Percentiles rank a stretch among this genome's conserved stretches.
Evolutionary conservation across 1,284 basidiomycete species (phyloP).

Genomic region (Ustanciosporium gigantosporum): DNA sequence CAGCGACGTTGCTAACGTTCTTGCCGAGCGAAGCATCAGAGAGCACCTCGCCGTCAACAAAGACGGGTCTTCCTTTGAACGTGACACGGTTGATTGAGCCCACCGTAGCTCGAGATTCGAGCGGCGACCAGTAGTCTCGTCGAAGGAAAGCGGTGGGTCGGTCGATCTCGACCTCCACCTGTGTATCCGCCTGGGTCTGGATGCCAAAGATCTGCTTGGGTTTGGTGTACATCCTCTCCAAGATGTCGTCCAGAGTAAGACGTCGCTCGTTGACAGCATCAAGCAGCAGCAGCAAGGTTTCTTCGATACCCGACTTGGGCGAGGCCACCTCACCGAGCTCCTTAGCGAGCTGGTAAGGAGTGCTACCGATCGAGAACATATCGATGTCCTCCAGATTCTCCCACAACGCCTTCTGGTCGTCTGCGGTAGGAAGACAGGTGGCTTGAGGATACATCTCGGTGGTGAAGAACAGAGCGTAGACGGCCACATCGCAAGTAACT

Average conservation of each 20-base stretch:
- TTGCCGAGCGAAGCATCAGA: constrained; percentile 71
- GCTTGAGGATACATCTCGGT: constrained; percentile 68
- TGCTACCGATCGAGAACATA: constrained; percentile 83
- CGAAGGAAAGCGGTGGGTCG: constrained; percentile 70
- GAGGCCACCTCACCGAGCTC: constrained; percentile 73
- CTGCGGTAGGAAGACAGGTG: constrained; percentile 72
- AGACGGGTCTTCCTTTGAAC: constrained; percentile 85
- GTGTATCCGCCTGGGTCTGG: constrained; percentile 73
- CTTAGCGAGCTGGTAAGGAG: constrained; percentile 77
- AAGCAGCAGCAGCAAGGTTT: constrained; percentile 84
- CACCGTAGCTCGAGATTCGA: constrained; percentile 70
- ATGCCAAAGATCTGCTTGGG: constrained; percentile 89
- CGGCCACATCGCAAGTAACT: constrained; percentile 93
- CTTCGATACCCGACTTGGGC: constrained; percentile 79
- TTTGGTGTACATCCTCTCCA: constrained; percentile 81
- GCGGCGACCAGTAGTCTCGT: constrained; percentile 77
- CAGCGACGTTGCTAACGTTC: constrained; percentile 75
- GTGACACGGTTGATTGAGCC: constrained; percentile 89
- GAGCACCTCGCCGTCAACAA: constrained; percentile 80
- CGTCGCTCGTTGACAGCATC: constrained; percentile 80
- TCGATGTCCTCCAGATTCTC: constrained; percentile 82
- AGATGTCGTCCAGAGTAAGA: constrained; percentile 82
- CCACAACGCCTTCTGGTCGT: constrained; percentile 87
- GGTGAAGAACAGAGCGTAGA: constrained; percentile 90
- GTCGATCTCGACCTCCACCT: constrained; percentile 88